Evolutionary conservation across 257 asterid species (phyloP).

Genomic region (Solanum acaule): DNA sequence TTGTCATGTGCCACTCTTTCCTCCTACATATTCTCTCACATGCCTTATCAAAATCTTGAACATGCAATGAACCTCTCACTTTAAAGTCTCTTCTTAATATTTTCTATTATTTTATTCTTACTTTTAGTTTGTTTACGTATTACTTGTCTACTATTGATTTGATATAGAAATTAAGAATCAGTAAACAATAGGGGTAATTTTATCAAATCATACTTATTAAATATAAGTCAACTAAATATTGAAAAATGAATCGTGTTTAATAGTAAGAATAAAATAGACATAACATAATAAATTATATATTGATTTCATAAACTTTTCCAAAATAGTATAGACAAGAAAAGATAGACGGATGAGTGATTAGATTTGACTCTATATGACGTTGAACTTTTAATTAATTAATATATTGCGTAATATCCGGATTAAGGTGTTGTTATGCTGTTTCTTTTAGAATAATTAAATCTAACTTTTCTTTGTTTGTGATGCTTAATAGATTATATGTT

Average conservation of each 20-base stretch:
- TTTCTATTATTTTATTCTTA: neutral
- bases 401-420: neutral
- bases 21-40: constrained; percentile 19
- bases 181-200: neutral
- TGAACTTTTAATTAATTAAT: neutral
- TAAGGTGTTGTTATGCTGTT: constrained; percentile 14
- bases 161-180: neutral
- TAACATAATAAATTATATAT: too few relatives aligned
- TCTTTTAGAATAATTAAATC: neutral
- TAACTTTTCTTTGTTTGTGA: neutral
- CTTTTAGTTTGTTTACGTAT: neutral
- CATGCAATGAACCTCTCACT: constrained; percentile 22
- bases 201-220: neutral
- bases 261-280: too few relatives aligned
- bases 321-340: too few relatives aligned
- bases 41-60: constrained; percentile 8
- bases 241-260: too few relatives aligned
- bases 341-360: neutral
- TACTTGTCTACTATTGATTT: too few relatives aligned
- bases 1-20: constrained; percentile 46
- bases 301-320: too few relatives aligned
- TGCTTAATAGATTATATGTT: neutral
- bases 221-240: neutral
- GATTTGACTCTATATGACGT: neutral
- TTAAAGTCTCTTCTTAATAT: neutral